Percentiles rank a stretch among this genome's conserved stretches.
Evolutionary conservation across 176 grass and related monocot species (phyloP).

Genomic region (Otatea glauca): DNA sequence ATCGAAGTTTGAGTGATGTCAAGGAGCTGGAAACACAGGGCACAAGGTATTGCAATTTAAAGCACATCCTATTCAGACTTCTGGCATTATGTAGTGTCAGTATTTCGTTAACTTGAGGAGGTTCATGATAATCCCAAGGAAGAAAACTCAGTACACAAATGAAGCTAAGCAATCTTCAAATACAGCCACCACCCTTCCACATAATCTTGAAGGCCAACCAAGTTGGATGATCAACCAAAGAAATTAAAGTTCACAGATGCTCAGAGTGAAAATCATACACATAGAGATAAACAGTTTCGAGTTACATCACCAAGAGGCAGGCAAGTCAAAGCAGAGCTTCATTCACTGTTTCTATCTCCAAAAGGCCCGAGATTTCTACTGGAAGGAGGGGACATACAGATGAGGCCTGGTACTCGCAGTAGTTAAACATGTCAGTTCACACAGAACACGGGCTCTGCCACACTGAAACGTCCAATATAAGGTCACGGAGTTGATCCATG

Average conservation of each 20-base stretch:
- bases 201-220: background rate
- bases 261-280: background rate
- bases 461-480: constrained; percentile 73
- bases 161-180: background rate
- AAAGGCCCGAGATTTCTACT: too few relatives aligned
- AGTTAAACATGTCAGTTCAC: constrained; percentile 19
- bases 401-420: background rate
- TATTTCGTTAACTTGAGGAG: background rate
- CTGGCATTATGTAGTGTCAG: background rate
- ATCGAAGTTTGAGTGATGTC: background rate
- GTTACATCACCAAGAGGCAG: background rate
- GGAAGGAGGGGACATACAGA: background rate
- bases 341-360: too few relatives aligned
- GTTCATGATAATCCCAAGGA: background rate
- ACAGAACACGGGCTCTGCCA: constrained; percentile 69
- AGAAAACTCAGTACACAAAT: background rate
- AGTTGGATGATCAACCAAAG: background rate
- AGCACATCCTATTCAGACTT: background rate
- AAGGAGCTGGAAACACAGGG: background rate
- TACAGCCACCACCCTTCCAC: background rate
- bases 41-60: background rate
- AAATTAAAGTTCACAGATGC: background rate
- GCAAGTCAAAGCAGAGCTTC: background rate
- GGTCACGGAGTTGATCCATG: constrained; percentile 64
- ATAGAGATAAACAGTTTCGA: background rate